Evolutionary conservation across 345 rosid genomes (phyloP).

Genomic region (Eucalyptus urophylla): DNA sequence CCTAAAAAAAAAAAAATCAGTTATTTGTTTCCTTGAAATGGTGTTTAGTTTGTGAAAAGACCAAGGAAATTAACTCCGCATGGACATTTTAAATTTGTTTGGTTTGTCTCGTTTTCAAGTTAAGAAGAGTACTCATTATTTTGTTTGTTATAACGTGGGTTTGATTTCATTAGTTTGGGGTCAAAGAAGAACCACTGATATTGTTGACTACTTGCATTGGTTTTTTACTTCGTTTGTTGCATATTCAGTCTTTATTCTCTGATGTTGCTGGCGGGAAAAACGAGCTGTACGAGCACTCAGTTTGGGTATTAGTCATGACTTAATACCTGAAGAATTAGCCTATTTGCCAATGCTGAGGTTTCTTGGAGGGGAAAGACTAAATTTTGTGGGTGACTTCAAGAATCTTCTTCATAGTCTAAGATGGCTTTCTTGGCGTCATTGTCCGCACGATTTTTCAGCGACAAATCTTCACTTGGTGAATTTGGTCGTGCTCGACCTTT

Average conservation of each 20-base stretch:
- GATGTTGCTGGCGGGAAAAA: not conserved
- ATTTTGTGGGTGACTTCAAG: not conserved
- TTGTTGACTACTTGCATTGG: not conserved
- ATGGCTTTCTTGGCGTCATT: not conserved
- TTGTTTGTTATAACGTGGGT: not conserved
- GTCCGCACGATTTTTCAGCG: fast-evolving
- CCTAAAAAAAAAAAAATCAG: not conserved
- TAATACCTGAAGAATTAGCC: not conserved
- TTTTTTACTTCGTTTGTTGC: not conserved
- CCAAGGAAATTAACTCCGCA: not conserved
- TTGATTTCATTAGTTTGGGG: not conserved
- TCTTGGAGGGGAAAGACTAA: not conserved
- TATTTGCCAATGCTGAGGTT: not conserved
- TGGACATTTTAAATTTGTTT: not conserved
- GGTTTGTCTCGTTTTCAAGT: not conserved
- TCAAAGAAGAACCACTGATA: not conserved
- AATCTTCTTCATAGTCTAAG: not conserved
- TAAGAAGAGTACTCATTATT: not conserved
- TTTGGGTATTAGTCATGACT: not conserved
- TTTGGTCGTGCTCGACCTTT: not conserved
- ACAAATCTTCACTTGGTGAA: not conserved
- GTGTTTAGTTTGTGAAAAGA: not conserved
- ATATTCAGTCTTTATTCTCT: not conserved
- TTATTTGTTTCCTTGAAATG: not conserved
- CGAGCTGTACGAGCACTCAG: not conserved